Evolutionary conservation across 345 rosid species (phyloP), one percentile per base, ranked within the genome.

Genomic region (Eucalyptus globulus): DNA sequence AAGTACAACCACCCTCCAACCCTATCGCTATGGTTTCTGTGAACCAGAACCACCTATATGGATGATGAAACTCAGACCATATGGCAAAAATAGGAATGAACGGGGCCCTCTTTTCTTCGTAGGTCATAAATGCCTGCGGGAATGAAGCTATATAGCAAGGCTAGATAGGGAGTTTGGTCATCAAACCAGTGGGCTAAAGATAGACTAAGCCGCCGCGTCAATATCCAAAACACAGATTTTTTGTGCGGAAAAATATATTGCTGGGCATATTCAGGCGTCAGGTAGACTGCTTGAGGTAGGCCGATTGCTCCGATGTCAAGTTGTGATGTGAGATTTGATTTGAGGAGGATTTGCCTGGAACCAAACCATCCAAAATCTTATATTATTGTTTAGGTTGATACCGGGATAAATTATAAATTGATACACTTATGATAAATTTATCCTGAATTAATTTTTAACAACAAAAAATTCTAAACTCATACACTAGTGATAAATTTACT

Each of bases 351-450:
- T 76, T 4, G 1, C 45, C 0, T 0, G 0, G 76, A n/a, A 65
- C 37, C 21, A n/a, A 8, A n/a, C 21, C 3, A 34, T 65, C 11
- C 10, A 4, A n/a, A 65, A 14, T 8, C 6, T 65, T n/a, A 27
- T 29, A 13, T 62, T 13, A 62, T 56, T 56, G 11, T 53, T 53
- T 53, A 26, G 26, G 26, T 21, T 21, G 2, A 10, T 56, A 10
- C 6, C 3, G 0, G 0, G 0, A 1, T 1, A 56, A 9, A 9
- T 2, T 0, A 0, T 56, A 56, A 1, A 56, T 56, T 24, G 1
- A 0, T 24, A 56, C 3, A 56, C 0, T 56, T 56, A 0, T 5
- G 6, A 56, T 24, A 24, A 56, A 56, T 56, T 56, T 56, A 56
- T 0, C 1, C 1, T 4, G 0, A 10, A 56, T 1, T 56, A 24